Evolutionary conservation across 1,284 basidiomycete genomes (phyloP), one percentile per base, ranked within the genome.

Genomic region (Termitomyces sp.): DNA sequence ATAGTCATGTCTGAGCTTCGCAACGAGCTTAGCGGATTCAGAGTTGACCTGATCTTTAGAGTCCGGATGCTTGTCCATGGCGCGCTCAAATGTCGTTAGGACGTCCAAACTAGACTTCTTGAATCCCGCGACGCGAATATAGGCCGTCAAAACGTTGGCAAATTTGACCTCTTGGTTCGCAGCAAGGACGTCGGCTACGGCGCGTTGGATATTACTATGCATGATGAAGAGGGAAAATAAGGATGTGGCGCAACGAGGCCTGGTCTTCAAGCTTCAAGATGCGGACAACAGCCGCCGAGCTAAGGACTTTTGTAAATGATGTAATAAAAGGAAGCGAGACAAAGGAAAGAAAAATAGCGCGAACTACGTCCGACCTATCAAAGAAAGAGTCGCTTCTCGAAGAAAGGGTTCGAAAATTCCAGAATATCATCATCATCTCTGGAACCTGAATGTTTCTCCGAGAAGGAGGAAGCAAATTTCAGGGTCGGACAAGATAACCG

Each of bases 131-230:
- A 61, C 30, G 11, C 45, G 43, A 34, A 57, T 30, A 48, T 63
- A 62, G 30, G 58, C 59, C 5, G 42, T 42, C 10, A 60, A 43
- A 7, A 63, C 59, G 33, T 55, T 63, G 30, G 28, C 38, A 21
- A 60, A 49, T 35, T 49, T 45, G 44, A 61, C 59, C 19, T 56
- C 53, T 49, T 63, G 53, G 7, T 59, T 52, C 3, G 57, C 43
- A n/a, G 56, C 47, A n/a, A 63, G 50, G 28, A 63, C 60, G n/a
- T 58, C 48, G 19, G 57, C 47, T 26, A 61, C 52, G 0, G 60
- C 60, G 33, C 55, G 59, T 37, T 62, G 55, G 41, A 63, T 52
- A 41, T 61, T 62, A 33, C 50, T 61, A 34, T 52, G 55, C 59
- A 59, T 57, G 9, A 40, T 6, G 13, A 37, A 16, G 30, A 16